Evolutionary conservation across 2,329 filamentous ascomycete genomes (phyloP), one percentile per base, ranked within the genome.

Genomic region (Taxawa tesnikishii): DNA sequence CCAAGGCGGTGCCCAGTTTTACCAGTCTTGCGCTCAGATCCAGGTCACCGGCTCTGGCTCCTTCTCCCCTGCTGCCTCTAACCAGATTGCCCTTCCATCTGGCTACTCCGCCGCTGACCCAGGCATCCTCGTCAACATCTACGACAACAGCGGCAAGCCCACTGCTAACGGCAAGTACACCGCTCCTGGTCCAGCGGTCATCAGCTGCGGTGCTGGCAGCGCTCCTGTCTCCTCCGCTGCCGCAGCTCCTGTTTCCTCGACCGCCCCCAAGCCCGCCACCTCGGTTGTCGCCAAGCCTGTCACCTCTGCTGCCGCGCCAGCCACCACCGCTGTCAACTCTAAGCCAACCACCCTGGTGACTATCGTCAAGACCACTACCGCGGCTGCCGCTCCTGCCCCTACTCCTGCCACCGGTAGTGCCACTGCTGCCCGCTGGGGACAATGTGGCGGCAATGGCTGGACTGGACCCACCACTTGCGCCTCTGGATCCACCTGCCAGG

Each of bases 1-100:
- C 30, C 47, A 60, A 17, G 51, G 53, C 13, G 60, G 60, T 16
- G 56, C 58, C 13, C 56, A 60, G 34, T 54, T 57, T 38, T 60
- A 59, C 35, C 44, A 56, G 29, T 49, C 48, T 12, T 60, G 54
- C 40, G 41, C 38, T 21, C 42, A 44, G 36, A 39, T 44, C 33
- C 37, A 41, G 21, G 41, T 44, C 16, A 34, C 42, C 9, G 38
- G 37, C n/a, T 28, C 30, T 15, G 33, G 33, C 13, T 30, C 28
- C 7, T 30, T 14, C 15, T 18, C 19, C 9, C 28, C 28, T 16
- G 21, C 27, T 3, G 3, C 33, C 2, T 26, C 33, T 12, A 10
- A 9, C 12, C 11, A 36, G 30, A 29, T 44, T 6, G 26, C 31
- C 7, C 28, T 44, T 15, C 42, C 42, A 3, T 38, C 40, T 5